Evolutionary conservation across 2,329 filamentous ascomycete species (phyloP), one percentile per base, ranked within the genome.

Genomic region (Clarireedia homoeocarpa): DNA sequence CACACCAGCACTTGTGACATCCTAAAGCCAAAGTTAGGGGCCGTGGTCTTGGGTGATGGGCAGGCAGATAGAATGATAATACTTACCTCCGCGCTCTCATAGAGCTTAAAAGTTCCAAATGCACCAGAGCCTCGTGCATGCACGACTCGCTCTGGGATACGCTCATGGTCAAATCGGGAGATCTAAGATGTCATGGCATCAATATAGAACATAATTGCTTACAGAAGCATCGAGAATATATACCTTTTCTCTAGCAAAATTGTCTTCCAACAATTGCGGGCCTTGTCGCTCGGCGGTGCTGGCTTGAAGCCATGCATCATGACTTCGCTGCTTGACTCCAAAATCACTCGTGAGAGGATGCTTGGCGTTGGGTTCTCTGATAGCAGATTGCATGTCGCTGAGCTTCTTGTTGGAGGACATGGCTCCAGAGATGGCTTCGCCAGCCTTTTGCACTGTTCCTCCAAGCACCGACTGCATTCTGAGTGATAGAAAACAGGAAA

Each of bases 261-360:
- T 76, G 61, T 94, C 89, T 66, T 94, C 88, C 2, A 94, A 69
- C 0, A 91, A 73, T 64, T 71, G 70, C 0, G 89, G 86, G 0
- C 89, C 89, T 2, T 77, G 83, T 55, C 82, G 75, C 48, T 88
- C 78, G 3, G 83, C 76, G 38, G 73, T 83, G 26, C 74, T 78
- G 5, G 85, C 77, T 52, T 80, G 82, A 53, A 95, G 74, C 89
- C 88, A 94, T 67, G 91, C 79, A 66, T 95, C 90, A 1, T 85
- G 85, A 64, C 86, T 86, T 44, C 75, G 73, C 65, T 90, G 79
- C 71, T 85, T 89, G 27, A 86, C 82, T 23, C 90, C 90, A 72
- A 79, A 89, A 66, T 95, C 89, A 49, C 85, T 86, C 0, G 89
- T 92, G 62, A 91, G 81, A 40, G 80, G 77, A 34, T 78, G 75